Conservation (phyloP, 2,329 filamentous ascomycete genomes). For the Zalaria sp. region DNA sequence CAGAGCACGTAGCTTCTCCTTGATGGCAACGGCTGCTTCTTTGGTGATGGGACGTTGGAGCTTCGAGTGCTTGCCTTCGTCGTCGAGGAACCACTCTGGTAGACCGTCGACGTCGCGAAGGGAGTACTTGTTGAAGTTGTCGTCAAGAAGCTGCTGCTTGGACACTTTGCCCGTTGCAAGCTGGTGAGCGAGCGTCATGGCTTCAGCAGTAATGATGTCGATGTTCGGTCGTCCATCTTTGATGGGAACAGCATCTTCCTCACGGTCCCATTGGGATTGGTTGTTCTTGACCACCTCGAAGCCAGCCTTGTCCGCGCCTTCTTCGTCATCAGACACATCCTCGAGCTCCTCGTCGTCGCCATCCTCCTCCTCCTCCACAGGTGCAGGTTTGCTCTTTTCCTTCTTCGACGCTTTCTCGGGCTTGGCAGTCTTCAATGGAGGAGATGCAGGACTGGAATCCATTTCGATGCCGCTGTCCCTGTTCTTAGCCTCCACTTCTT, state of each 20-base stretch:
- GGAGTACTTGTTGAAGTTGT: constrained; percentile 83
- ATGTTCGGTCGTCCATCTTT: constrained; percentile 58
- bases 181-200: constrained; percentile 91
- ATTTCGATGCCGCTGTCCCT: constrained; percentile 29
- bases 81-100: constrained; percentile 96
- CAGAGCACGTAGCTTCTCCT: constrained; percentile 81
- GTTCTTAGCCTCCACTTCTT: constrained; percentile 21
- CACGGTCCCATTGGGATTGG: constrained; percentile 48
- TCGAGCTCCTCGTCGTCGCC: constrained; percentile 19
- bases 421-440: constrained; percentile 11
- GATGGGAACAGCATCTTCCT: constrained; percentile 39
- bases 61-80: constrained; percentile 73
- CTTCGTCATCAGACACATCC: constrained; percentile 18
- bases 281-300: constrained; percentile 50
- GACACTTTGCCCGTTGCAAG: constrained; percentile 77
- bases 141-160: constrained; percentile 68
- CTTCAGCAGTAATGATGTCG: constrained; percentile 97
- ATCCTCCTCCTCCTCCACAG: constrained; percentile 15
- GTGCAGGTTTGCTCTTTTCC: constrained; percentile 6
- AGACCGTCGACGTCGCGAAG: constrained; percentile 85
- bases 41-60: constrained; percentile 81
- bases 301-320: constrained; percentile 22
- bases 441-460: constrained; percentile 11
- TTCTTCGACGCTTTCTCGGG: constrained; percentile 9
- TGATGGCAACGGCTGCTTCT: constrained; percentile 78